phyloP scores from a whole-genome alignment of 768 basidiomycete species.

The Suillus lakei region DNA sequence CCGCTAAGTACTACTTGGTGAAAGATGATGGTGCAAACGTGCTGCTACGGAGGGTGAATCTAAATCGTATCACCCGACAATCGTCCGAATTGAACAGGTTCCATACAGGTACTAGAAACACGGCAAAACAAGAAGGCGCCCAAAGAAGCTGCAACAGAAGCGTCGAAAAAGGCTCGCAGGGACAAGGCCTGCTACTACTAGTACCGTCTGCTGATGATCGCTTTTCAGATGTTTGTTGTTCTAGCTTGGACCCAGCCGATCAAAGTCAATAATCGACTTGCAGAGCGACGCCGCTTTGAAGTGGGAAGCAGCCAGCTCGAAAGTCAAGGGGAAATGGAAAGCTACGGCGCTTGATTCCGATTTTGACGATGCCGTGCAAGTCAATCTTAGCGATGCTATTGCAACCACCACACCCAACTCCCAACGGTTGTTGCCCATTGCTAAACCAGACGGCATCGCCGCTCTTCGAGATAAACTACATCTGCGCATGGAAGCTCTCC shows the following conservation, averaged over 20 bases:
- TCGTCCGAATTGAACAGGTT: neutral
- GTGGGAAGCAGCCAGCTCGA: conserved; percentile 25
- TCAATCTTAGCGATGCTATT: conserved; percentile 32
- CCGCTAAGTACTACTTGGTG: conserved; percentile 82
- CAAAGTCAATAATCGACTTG: conserved; percentile 74
- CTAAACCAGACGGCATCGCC: conserved; percentile 61
- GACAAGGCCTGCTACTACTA: conserved; percentile 63
- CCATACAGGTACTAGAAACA: conserved; percentile 75
- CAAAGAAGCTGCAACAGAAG: conserved; percentile 88
- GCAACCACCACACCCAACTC: neutral
- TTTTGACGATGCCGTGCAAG: conserved; percentile 32
- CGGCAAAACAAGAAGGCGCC: conserved; percentile 80
- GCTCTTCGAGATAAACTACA: conserved; percentile 75
- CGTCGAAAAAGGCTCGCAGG: conserved; percentile 83
- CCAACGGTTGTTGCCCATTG: conserved; percentile 61
- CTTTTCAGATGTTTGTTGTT: neutral
- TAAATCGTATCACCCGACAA: too few relatives aligned
- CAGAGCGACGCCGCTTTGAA: conserved; percentile 55
- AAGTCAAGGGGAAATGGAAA: conserved; percentile 55
- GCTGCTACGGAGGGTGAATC: conserved; percentile 11
- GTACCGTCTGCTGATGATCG: neutral
- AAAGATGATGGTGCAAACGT: conserved; percentile 16
- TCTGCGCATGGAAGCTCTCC: conserved; percentile 71
- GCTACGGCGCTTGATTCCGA: conserved; percentile 36
- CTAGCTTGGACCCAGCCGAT: conserved; percentile 92